phyloP scores from a whole-genome alignment of 371 early-diverging fungal species.

The Hamiltosporidium tvaerminnensis region DNA sequence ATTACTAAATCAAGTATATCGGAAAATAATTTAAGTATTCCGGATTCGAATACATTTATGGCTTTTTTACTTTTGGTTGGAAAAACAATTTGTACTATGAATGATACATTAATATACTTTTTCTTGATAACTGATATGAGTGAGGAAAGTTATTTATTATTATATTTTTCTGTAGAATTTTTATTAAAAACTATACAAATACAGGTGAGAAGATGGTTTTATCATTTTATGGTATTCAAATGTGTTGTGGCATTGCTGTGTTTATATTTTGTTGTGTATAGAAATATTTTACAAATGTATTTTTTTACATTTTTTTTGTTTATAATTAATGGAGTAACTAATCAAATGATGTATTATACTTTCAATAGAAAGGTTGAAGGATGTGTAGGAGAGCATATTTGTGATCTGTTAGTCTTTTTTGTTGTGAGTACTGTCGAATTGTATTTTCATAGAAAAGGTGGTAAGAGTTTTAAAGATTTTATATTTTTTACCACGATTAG shows the following conservation, averaged over 20 bases:
- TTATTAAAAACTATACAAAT: not conserved
- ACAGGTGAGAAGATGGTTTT: not conserved
- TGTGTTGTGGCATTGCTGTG: not conserved
- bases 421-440: not conserved
- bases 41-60: too few relatives aligned
- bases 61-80: not conserved
- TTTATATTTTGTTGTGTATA: not conserved
- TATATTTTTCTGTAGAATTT: constrained; percentile 3
- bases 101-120: not conserved
- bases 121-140: not conserved
- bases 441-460: not conserved
- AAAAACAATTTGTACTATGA: not conserved
- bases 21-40: too few relatives aligned
- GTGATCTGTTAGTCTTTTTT: not conserved
- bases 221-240: not conserved
- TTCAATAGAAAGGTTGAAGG: not conserved
- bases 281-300: not conserved
- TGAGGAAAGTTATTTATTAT: constrained; percentile 1
- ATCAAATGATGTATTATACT: not conserved
- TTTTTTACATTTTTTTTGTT: not conserved
- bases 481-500: constrained; percentile 1
- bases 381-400: not conserved
- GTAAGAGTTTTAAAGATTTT: not conserved
- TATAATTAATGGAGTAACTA: not conserved
- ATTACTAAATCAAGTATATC: too few relatives aligned